Conservation (phyloP, 805 yeast genomes). For the Saccharomycopsis selenospora region DNA sequence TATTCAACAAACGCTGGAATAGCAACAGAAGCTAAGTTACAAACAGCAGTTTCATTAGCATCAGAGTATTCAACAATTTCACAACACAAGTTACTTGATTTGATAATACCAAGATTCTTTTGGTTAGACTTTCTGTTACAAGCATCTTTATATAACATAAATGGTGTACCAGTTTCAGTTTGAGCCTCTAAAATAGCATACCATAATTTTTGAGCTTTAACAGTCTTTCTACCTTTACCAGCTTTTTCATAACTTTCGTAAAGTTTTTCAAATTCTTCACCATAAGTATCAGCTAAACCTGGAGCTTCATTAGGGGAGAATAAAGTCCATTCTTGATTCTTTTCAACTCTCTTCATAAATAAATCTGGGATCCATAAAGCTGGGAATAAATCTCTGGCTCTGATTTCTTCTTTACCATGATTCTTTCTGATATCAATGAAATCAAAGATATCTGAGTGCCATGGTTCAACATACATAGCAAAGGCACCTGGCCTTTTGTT, state of each 20-base stretch:
- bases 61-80: slow-evolving; percentile 91
- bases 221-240: slow-evolving; percentile 53
- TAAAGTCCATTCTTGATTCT: slow-evolving; percentile 74
- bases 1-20: slow-evolving; percentile 66
- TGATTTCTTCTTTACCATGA: slow-evolving; percentile 88
- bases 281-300: slow-evolving; percentile 75
- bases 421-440: slow-evolving; percentile 82
- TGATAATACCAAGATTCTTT: slow-evolving; percentile 84
- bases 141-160: slow-evolving; percentile 88
- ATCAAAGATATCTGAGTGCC: slow-evolving; percentile 92
- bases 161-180: slow-evolving; percentile 95
- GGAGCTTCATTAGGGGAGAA: slow-evolving; percentile 88
- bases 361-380: slow-evolving; percentile 94
- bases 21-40: slow-evolving; percentile 89
- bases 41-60: slow-evolving; percentile 90
- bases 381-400: slow-evolving; percentile 89
- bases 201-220: slow-evolving; percentile 90
- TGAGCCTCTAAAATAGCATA: slow-evolving; percentile 82
- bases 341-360: slow-evolving; percentile 86
- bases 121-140: slow-evolving; percentile 86
- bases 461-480: slow-evolving; percentile 89
- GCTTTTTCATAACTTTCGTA: slow-evolving; percentile 68
- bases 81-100: slow-evolving; percentile 90
- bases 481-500: slow-evolving; percentile 97
- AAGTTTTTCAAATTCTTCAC: slow-evolving; percentile 70